phyloP scores from a whole-genome alignment of 1,139 yeast genomes.

The Zhuliangozyma parablackwelliae region DNA sequence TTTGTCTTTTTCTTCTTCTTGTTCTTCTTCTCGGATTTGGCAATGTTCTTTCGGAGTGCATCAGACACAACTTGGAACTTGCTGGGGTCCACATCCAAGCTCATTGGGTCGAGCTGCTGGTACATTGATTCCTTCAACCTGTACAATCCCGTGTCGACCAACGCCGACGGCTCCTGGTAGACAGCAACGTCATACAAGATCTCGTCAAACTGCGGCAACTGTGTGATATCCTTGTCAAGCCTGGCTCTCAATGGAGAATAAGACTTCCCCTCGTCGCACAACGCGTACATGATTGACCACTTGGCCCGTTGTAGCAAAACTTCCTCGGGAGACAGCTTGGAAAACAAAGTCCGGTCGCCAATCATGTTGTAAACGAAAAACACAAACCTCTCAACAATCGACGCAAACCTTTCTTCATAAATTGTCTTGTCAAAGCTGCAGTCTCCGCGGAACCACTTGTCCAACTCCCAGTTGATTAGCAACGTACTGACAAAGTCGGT shows the following conservation, averaged over 20 bases:
- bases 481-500: slow-evolving; percentile 37
- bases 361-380: slow-evolving; percentile 53
- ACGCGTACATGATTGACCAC: slow-evolving; percentile 39
- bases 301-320: slow-evolving; percentile 22
- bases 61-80: slow-evolving; percentile 33
- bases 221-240: slow-evolving; percentile 32
- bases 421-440: slow-evolving; percentile 35
- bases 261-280: slow-evolving; percentile 51
- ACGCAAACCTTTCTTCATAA: slow-evolving; percentile 54
- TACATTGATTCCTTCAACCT: slow-evolving; percentile 40
- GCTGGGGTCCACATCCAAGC: slow-evolving; percentile 31
- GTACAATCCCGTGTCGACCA: slow-evolving; percentile 39
- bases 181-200: slow-evolving; percentile 37
- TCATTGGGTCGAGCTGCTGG: slow-evolving; percentile 35
- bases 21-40: slow-evolving; percentile 6
- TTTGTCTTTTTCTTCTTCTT: too few species aligned
- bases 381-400: slow-evolving; percentile 51
- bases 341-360: slow-evolving; percentile 38
- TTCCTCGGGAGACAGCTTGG: slow-evolving; percentile 18
- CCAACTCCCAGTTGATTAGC: slow-evolving; percentile 59
- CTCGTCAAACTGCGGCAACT: slow-evolving; percentile 33
- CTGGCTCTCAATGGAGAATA: slow-evolving; percentile 45
- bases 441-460: slow-evolving; percentile 47
- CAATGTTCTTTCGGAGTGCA: slow-evolving; percentile 22
- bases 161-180: slow-evolving; percentile 37